These are phyloP conservation scores for Russula griseocarnosa DNA, from an alignment of 768 basidiomycete genomes.

Conservation along the genomic window DNA sequence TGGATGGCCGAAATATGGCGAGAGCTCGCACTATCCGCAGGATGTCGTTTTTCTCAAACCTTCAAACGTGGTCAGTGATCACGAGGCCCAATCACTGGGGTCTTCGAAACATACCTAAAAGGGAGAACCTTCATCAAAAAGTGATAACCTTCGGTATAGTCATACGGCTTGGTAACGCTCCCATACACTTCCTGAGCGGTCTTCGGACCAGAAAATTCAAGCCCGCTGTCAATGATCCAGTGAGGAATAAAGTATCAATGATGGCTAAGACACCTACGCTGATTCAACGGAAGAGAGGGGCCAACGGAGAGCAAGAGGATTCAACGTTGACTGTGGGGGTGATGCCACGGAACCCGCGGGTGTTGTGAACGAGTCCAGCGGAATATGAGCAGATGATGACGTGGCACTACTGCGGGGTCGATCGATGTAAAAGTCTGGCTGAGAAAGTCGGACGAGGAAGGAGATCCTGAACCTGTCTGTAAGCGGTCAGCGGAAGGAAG, in stretches of 20 bases:
- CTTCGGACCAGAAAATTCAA: constrained; percentile 26
- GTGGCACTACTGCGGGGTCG: constrained; percentile 10
- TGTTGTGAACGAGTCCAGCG: constrained; percentile 7
- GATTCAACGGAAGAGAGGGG: constrained; percentile 24
- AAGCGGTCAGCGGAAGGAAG: constrained; percentile 11
- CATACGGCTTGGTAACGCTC: constrained; percentile 72
- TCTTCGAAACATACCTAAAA: constrained; percentile 55
- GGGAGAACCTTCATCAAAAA: constrained; percentile 93
- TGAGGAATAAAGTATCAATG: constrained; percentile 17
- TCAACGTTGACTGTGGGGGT: constrained; percentile 13
- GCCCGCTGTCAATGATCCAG: constrained; percentile 8
- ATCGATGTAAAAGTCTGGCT: constrained; percentile 14
- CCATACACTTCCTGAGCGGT: constrained; percentile 48
- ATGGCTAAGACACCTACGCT: constrained; percentile 16
- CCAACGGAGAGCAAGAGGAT: constrained; percentile 28
- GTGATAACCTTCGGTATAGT: constrained; percentile 96
- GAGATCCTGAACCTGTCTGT: constrained; percentile 9
- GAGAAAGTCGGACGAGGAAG: constrained; percentile 21
- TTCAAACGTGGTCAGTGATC: constrained; percentile 32
- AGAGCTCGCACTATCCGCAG: constrained; percentile 90
- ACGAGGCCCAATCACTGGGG: neutral
- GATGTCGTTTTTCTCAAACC: constrained; percentile 95
- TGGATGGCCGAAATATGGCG: constrained; percentile 92
- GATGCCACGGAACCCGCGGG: neutral
- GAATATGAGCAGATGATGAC: constrained; percentile 5